A percentile compares a stretch with the other conserved stretches of the same genome.
Conservation (phyloP, 2,329 filamentous ascomycete species). For the Trichoderma brevicompactum region DNA sequence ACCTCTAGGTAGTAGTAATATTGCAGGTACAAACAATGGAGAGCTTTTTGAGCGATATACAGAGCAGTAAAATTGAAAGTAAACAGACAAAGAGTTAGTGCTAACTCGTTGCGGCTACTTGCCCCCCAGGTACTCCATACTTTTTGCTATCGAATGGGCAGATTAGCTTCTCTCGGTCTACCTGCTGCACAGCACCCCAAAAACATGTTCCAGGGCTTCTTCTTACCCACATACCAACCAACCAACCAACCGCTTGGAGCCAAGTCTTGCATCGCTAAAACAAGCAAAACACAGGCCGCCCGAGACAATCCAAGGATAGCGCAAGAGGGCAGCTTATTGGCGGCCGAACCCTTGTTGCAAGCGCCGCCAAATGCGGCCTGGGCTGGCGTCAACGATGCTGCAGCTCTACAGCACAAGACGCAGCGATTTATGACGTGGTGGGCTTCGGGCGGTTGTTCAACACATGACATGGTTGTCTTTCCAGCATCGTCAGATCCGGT, state of each 20-base stretch:
- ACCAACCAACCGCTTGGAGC: conserved; percentile 13
- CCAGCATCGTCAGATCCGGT: too few species aligned
- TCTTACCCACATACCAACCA: background rate
- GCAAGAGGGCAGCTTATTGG: background rate
- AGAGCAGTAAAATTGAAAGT: too few species aligned
- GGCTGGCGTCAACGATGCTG: background rate
- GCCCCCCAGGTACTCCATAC: too few species aligned
- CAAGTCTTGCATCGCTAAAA: background rate
- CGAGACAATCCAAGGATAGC: conserved; percentile 10
- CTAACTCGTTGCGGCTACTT: too few species aligned
- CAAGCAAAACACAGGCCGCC: background rate
- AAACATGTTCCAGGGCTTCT: too few species aligned
- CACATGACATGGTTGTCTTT: too few species aligned
- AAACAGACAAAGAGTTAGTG: too few species aligned
- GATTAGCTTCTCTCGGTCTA: background rate
- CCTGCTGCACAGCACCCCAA: background rate
- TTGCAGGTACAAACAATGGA: too few species aligned
- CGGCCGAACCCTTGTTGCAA: background rate
- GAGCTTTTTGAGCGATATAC: too few species aligned
- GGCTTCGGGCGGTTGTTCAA: background rate
- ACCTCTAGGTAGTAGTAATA: too few species aligned
- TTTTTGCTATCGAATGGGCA: background rate
- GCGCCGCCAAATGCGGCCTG: too few species aligned
- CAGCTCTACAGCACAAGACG: background rate
- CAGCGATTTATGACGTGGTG: background rate